Conservation (phyloP, 495 filamentous ascomycete genomes). For the Aspergillus nanangensis region DNA sequence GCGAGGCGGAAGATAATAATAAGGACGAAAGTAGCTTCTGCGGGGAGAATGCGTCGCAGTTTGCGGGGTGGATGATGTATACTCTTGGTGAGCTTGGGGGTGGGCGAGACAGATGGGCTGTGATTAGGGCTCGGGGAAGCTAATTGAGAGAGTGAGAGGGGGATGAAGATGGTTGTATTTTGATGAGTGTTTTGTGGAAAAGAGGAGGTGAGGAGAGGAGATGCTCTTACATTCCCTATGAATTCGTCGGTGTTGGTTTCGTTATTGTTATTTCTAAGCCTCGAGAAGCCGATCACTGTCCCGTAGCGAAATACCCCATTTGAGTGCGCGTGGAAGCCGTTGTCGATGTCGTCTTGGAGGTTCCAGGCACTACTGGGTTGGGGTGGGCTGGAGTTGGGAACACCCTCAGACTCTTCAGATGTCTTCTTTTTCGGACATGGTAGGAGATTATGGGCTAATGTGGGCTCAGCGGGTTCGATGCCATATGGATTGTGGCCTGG, state of each 20-base stretch:
- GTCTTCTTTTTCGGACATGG: too few species aligned
- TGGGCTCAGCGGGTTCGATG: slow-evolving; percentile 28
- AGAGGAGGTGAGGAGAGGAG: not conserved
- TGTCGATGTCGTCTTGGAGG: slow-evolving; percentile 24
- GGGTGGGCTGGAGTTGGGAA: not conserved
- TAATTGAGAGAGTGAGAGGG: slow-evolving; percentile 11
- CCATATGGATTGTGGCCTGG: slow-evolving; percentile 17
- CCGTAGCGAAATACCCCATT: slow-evolving; percentile 27
- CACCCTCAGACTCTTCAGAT: not conserved
- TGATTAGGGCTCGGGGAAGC: slow-evolving; percentile 20
- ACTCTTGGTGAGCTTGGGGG: slow-evolving; percentile 15
- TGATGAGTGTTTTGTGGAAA: not conserved
- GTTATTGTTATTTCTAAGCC: slow-evolving; percentile 18
- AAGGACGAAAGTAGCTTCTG: slow-evolving; percentile 56
- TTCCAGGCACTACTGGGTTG: slow-evolving; percentile 23
- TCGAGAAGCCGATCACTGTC: slow-evolving; percentile 35
- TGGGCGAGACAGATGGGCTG: slow-evolving; percentile 10
- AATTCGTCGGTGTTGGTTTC: slow-evolving; percentile 29
- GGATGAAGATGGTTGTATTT: not conserved
- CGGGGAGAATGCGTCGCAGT: slow-evolving; percentile 76
- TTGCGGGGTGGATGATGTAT: slow-evolving; percentile 64
- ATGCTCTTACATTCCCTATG: slow-evolving; percentile 30
- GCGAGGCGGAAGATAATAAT: slow-evolving; percentile 6
- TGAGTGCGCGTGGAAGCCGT: slow-evolving; percentile 15
- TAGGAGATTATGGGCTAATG: slow-evolving; percentile 34